Evolutionary conservation across 306 rosid genomes (phyloP).

Genomic region (Sicyos baderoa): DNA sequence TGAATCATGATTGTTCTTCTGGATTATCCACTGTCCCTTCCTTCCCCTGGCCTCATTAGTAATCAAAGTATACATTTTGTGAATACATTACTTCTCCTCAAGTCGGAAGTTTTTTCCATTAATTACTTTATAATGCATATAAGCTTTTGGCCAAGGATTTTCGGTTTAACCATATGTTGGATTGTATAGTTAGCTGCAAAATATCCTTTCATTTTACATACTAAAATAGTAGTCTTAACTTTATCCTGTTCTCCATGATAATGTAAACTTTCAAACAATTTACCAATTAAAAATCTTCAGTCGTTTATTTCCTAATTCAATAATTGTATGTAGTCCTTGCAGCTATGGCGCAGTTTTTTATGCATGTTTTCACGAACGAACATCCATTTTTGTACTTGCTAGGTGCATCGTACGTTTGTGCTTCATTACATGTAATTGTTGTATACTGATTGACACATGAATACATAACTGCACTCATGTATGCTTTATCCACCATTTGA

Average conservation of each 20-base stretch:
- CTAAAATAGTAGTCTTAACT: not conserved
- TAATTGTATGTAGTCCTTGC: too few species aligned
- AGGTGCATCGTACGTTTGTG: not conserved
- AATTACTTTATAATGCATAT: not conserved
- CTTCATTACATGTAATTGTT: not conserved
- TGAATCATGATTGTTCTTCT: not conserved
- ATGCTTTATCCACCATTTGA: not conserved
- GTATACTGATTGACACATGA: not conserved
- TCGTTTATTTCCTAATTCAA: not conserved
- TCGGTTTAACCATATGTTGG: not conserved
- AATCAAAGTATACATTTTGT: not conserved
- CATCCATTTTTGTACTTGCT: not conserved
- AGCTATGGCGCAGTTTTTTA: too few species aligned
- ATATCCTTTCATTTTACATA: not conserved
- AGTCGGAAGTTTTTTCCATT: not conserved
- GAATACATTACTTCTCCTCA: too few species aligned
- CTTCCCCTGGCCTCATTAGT: not conserved
- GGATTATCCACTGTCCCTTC: not conserved
- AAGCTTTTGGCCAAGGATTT: not conserved
- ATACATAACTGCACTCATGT: too few species aligned
- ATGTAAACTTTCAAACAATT: not conserved
- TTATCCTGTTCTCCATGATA: not conserved
- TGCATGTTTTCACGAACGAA: too few species aligned
- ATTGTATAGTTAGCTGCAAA: not conserved
- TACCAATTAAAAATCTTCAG: not conserved